These are phyloP conservation scores for Linnemannia hyalina DNA, from an alignment of 192 early-diverging fungal genomes.

Conservation along the genomic window DNA sequence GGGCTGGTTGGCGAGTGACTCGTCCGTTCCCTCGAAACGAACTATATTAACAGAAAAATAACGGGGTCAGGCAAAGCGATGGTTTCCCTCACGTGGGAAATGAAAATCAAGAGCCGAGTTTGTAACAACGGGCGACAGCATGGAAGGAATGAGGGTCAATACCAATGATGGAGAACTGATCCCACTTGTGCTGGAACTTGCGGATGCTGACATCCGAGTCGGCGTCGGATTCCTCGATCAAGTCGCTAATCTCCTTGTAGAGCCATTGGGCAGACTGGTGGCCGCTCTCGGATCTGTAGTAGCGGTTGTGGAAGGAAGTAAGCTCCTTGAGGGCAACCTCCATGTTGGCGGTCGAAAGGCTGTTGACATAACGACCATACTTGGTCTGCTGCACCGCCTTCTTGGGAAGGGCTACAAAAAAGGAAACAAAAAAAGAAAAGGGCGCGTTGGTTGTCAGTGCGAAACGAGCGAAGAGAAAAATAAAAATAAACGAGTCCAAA, in stretches of 20 bases:
- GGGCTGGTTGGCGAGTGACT: constrained; percentile 63
- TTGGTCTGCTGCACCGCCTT: constrained; percentile 66
- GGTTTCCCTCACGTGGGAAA: background rate
- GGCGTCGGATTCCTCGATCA: constrained; percentile 52
- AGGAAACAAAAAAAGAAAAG: background rate
- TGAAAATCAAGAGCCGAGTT: background rate
- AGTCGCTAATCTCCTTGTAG: constrained; percentile 63
- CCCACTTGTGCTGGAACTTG: constrained; percentile 85
- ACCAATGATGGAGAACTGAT: constrained; percentile 82
- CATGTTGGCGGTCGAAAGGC: constrained; percentile 77
- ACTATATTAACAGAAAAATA: constrained; percentile 55
- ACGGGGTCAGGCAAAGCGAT: background rate
- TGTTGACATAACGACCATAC: constrained; percentile 69
- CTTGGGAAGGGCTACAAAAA: constrained; percentile 61
- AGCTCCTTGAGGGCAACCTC: constrained; percentile 78
- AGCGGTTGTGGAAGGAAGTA: constrained; percentile 89
- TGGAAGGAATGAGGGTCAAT: background rate
- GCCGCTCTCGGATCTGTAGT: constrained; percentile 85
- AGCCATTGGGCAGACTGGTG: constrained; percentile 80
- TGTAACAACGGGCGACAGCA: background rate
- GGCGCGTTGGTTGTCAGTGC: background rate
- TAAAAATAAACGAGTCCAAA: background rate
- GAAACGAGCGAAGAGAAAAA: no score
- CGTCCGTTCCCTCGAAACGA: constrained; percentile 75
- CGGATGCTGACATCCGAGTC: constrained; percentile 71